Evolutionary conservation across 2,329 filamentous ascomycete genomes (phyloP), one percentile per base, ranked within the genome.

Genomic region (Xylariaceae sp.): DNA sequence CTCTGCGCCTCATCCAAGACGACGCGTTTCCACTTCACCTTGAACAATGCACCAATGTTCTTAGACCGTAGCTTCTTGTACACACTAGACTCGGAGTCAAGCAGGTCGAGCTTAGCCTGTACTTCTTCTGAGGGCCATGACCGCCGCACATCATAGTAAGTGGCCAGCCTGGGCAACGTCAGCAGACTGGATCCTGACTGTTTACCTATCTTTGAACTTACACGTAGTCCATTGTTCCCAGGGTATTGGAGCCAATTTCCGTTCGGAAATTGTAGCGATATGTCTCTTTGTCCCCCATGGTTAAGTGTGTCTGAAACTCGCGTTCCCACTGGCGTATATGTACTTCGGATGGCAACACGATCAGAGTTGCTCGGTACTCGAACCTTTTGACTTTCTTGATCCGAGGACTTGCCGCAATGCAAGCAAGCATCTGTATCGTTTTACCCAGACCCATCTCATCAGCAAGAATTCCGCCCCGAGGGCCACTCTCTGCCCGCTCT

Each of bases 391-490:
- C 35, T 1, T 37, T 17, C 3, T 31, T 24, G 9, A 28, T 19
- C 2, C 36, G 30, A 5, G 5, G 7, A 25, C 37, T 41, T 12
- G 38, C 36, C 2, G 42, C 38, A 5, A 39, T 33, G 15, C 35
- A 39, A 15, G 24, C 26, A 18, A 43, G 33, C 1, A 31, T 22
- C 15, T 43, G 13, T 0, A 43, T 14, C 3, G 41, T 41, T 17
- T 43, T 43, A 5, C 41, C 41, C 33, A 43, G 34, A 2, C 41
- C 41, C 38, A 43, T 43, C 23, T 43, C 38, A 18, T 42, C 41
- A 1, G 18, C 41, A 15, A 43, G 25, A 13, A 43, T 36, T 6
- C 41, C 41, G 2, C 40, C 41, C 9, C 15, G 4, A 4, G 38
- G 36, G 4, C 31, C 33, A 2, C 36, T 17, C 12, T 32, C 12